phyloP scores from a whole-genome alignment of 176 grass and related monocot species.

The Bonia amplexicaulis region DNA sequence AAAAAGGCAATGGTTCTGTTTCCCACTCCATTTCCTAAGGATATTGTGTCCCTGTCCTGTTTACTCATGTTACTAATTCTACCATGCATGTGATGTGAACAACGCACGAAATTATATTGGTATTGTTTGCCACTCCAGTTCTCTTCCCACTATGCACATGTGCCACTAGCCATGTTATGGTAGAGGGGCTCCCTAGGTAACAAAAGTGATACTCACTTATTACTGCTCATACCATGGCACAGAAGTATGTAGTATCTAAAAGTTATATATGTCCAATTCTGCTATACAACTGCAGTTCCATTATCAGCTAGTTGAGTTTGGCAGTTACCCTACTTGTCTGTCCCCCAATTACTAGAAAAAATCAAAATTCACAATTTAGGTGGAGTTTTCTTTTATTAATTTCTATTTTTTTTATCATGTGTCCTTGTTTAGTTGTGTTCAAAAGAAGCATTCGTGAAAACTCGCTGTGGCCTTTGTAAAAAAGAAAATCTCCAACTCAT shows the following conservation, averaged over 20 bases:
- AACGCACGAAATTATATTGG: background rate
- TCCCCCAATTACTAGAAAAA: background rate
- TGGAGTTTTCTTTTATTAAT: background rate
- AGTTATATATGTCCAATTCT: background rate
- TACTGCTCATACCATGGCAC: background rate
- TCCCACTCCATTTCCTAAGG: background rate
- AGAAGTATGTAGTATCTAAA: background rate
- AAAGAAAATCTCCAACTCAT: background rate
- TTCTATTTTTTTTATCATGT: constrained; percentile 13
- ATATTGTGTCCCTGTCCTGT: constrained; percentile 1
- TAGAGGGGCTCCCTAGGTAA: background rate
- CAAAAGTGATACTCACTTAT: background rate
- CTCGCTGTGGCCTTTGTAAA: background rate
- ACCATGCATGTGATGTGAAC: background rate
- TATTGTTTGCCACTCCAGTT: background rate
- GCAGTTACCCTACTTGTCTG: background rate
- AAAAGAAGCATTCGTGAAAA: background rate
- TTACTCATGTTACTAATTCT: background rate
- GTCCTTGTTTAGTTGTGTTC: background rate
- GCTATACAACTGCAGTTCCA: background rate
- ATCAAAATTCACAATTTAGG: background rate
- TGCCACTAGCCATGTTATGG: background rate
- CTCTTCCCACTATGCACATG: constrained; percentile 10
- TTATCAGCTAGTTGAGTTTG: background rate
- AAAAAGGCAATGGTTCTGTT: background rate